Evolutionary conservation across 805 yeast genomes (phyloP), one percentile per base, ranked within the genome.

Genomic region (Pichia cephalocereana): DNA sequence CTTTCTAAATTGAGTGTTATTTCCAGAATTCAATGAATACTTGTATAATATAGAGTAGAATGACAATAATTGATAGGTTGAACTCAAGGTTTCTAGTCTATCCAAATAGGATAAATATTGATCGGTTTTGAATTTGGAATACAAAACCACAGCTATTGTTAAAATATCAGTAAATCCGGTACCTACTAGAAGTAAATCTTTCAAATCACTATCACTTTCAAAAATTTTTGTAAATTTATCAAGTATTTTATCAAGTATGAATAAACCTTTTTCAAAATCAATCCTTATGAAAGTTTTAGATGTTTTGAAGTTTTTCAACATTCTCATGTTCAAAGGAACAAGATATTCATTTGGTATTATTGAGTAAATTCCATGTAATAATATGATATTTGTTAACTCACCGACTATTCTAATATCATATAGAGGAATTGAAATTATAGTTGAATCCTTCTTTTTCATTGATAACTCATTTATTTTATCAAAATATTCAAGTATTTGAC

Each of bases 401-500:
- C 84, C 82, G 48, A 93, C 76, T 5, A 78, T 74, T 60, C 81
- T 84, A 74, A 91, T 80, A 61, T 93, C 98, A 57, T 87, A 89
- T 10, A 91, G 70, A 0, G 97, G 86, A 15, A 91, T 82, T 9
- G 83, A 70, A 11, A 85, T 70, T 44, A 76, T 43, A 66, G 60
- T 40, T 57, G 52, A 41, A 10, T 44, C 47, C n/a, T 60, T 51
- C 15, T 58, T 61, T 42, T 60, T 64, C 1, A 52, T 51, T 4
- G 80, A 66, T 2, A 65, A 49, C 6, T 52, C 43, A 54, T 76
- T 79, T 23, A 77, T 69, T 38, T 65, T 55, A 2, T 55, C 40
- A n/a, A 79, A 57, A 44, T 58, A 63, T 3, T 62, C 53, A 15
- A 77, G 59, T 6, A 76, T 57, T 32, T 54, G 54, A n/a, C 61